Percentiles rank a stretch among this genome's conserved stretches.
phyloP scores from a whole-genome alignment of 805 yeast genomes.

The Peterozyma toletana region DNA sequence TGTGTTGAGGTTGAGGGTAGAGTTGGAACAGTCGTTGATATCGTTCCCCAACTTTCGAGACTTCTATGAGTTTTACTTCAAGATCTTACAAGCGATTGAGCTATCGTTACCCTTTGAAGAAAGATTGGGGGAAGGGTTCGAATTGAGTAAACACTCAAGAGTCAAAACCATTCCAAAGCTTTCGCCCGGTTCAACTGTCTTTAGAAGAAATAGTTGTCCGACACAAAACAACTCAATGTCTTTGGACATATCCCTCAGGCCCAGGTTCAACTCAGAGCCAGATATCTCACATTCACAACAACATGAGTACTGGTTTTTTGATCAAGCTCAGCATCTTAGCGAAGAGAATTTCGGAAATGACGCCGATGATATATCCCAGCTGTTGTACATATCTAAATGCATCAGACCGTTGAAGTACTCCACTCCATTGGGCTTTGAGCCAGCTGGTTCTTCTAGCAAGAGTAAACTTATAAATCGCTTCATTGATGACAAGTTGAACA shows the following conservation, averaged over 20 bases:
- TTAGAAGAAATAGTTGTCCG: not conserved
- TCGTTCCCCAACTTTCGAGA: constrained; percentile 5
- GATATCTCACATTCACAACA: not conserved
- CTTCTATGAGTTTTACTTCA: constrained; percentile 4
- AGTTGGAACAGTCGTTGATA: constrained; percentile 2
- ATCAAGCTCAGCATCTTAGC: not conserved
- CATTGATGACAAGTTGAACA: too few species aligned
- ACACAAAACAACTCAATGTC: too few species aligned
- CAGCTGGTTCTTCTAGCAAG: too few species aligned
- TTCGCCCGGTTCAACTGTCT: not conserved
- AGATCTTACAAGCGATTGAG: not conserved
- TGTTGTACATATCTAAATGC: constrained; percentile 1
- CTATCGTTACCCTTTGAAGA: constrained; percentile 1
- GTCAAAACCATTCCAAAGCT: not conserved
- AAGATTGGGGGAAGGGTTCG: not conserved
- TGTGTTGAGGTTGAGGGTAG: constrained; percentile 3
- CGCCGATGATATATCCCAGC: not conserved
- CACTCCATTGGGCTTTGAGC: too few species aligned
- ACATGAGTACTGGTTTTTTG: not conserved
- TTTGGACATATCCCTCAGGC: too few species aligned
- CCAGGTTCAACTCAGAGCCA: not conserved
- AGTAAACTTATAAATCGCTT: too few species aligned
- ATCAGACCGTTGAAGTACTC: not conserved
- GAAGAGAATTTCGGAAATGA: not conserved
- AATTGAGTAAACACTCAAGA: not conserved